Conservation (phyloP, 345 rosid species). For the Stellera chamaejasme region DNA sequence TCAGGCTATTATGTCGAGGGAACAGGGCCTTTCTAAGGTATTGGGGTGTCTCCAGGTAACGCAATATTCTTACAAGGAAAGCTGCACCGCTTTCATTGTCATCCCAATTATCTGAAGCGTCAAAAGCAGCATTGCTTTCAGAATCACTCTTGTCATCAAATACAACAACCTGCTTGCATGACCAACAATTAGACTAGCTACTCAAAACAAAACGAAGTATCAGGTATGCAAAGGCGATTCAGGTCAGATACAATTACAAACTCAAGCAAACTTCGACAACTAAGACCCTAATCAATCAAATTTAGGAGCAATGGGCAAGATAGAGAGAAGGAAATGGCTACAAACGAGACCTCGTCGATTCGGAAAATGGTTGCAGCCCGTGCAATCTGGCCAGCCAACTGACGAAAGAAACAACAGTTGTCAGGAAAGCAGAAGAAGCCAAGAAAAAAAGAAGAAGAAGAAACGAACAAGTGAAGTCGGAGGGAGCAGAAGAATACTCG, state of each 20-base stretch:
- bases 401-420: conserved; percentile 9
- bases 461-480: neutral
- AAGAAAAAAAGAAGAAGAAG: no score
- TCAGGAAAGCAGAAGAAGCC: conserved; percentile 1
- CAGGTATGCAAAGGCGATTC: no score
- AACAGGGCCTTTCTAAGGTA: conserved; percentile 80
- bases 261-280: neutral
- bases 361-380: conserved; percentile 88
- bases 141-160: conserved; percentile 51
- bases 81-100: conserved; percentile 67
- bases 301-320: neutral
- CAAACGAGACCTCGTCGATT: conserved; percentile 64
- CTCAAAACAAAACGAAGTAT: neutral
- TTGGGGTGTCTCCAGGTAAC: conserved; percentile 88
- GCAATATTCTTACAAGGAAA: conserved; percentile 73
- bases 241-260: neutral
- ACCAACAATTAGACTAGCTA: neutral
- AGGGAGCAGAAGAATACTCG: conserved; percentile 40
- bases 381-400: conserved; percentile 93
- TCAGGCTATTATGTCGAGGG: conserved; percentile 66
- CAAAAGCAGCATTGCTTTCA: conserved; percentile 20
- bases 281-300: conserved; percentile 1
- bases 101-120: conserved; percentile 20
- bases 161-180: conserved; percentile 59
- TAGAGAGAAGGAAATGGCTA: neutral